phyloP scores from a whole-genome alignment of 2,329 filamentous ascomycete species.

The Cytospora paraplurivora region DNA sequence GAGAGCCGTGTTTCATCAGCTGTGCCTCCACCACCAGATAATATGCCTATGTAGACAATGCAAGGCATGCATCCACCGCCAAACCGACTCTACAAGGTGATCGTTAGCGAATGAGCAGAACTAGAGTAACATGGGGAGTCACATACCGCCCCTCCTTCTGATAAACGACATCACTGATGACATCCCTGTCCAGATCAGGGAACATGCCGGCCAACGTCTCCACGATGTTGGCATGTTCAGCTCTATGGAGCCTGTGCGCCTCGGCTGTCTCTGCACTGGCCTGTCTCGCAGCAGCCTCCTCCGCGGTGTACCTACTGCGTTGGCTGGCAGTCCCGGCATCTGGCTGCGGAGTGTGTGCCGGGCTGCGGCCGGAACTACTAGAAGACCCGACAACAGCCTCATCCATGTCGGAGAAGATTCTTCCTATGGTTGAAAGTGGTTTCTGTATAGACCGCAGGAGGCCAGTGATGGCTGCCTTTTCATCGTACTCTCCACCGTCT shows the following conservation, averaged over 20 bases:
- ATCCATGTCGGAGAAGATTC: slow-evolving; percentile 77
- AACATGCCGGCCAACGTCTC: slow-evolving; percentile 97
- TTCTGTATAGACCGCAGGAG: slow-evolving; percentile 88
- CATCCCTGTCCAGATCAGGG: slow-evolving; percentile 86
- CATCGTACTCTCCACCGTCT: slow-evolving; percentile 59
- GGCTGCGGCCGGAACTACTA: slow-evolving; percentile 41
- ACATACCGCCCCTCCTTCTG: slow-evolving; percentile 91
- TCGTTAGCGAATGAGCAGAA: slow-evolving; percentile 31
- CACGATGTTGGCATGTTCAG: slow-evolving; percentile 87
- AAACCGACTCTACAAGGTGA: slow-evolving; percentile 66
- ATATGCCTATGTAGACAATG: slow-evolving; percentile 53
- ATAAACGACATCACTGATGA: slow-evolving; percentile 95
- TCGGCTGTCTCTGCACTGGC: slow-evolving; percentile 89
- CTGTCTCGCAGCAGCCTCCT: slow-evolving; percentile 87
- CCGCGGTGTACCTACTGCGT: slow-evolving; percentile 62
- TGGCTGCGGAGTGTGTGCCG: slow-evolving; percentile 39
- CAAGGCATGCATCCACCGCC: slow-evolving; percentile 84
- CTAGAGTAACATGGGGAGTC: slow-evolving; percentile 39
- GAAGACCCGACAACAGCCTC: slow-evolving; percentile 45
- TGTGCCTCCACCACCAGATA: background rate
- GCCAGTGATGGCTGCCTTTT: slow-evolving; percentile 80
- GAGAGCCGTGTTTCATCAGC: too few species aligned
- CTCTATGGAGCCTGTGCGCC: slow-evolving; percentile 76
- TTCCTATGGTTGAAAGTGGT: slow-evolving; percentile 86
- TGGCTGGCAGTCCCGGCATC: slow-evolving; percentile 36